A percentile compares a stretch with the other conserved stretches of the same genome.
These are phyloP conservation scores for Fomitopsis betulina DNA, from an alignment of 1,284 basidiomycete species.

Conservation along the genomic window DNA sequence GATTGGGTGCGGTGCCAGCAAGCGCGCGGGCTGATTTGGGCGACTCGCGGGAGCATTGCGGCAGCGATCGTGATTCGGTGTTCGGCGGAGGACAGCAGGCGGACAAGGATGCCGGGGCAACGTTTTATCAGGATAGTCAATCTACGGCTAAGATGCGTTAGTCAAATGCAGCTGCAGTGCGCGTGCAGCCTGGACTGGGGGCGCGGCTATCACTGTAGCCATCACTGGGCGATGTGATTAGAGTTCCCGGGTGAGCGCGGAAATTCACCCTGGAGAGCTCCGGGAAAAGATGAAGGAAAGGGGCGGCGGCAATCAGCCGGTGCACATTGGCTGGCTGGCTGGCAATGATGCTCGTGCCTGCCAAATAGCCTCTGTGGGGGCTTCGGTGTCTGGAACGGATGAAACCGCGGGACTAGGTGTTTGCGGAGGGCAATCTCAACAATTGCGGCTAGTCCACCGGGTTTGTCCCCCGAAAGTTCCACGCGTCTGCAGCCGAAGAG, in stretches of 20 bases:
- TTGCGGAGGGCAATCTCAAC: slow-evolving; percentile 1
- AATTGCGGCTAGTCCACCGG: slow-evolving; percentile 1
- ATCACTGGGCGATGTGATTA: slow-evolving; percentile 3
- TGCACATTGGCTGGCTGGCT: slow-evolving; percentile 5
- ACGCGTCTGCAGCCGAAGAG: not conserved
- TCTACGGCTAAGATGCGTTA: not conserved
- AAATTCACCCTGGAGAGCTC: slow-evolving; percentile 1
- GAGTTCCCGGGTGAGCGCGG: slow-evolving; percentile 4
- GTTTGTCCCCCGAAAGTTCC: not conserved
- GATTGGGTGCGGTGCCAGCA: slow-evolving; percentile 15
- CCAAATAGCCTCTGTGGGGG: slow-evolving; percentile 1
- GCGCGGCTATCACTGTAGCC: slow-evolving; percentile 9
- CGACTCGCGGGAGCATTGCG: slow-evolving; percentile 26
- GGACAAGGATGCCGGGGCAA: not conserved
- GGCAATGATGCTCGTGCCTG: slow-evolving; percentile 4
- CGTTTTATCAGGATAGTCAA: slow-evolving; percentile 4
- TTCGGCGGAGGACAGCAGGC: slow-evolving; percentile 13
- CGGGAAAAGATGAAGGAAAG: not conserved
- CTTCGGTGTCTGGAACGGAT: slow-evolving; percentile 4
- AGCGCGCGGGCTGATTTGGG: slow-evolving; percentile 16
- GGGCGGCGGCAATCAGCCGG: slow-evolving; percentile 6
- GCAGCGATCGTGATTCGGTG: slow-evolving; percentile 4
- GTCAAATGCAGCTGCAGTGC: not conserved
- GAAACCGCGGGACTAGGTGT: slow-evolving; percentile 4
- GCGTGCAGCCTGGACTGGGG: slow-evolving; percentile 1